A percentile compares a stretch with the other conserved stretches of the same genome.
phyloP scores from a whole-genome alignment of 2,329 filamentous ascomycete species.

The Pseudocercospora macadamiae region DNA sequence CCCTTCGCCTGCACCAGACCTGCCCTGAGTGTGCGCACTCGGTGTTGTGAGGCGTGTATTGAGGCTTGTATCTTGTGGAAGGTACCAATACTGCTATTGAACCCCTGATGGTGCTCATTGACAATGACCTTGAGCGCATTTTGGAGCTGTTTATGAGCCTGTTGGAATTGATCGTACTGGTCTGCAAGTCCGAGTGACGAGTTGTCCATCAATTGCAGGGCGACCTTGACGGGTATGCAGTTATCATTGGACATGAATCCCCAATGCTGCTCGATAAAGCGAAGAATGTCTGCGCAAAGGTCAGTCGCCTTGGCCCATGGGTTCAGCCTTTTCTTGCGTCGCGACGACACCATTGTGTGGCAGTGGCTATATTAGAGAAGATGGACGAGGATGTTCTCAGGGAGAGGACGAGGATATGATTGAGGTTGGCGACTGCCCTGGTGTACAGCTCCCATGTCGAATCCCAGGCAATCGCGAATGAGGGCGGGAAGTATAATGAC shows the following conservation, averaged over 20 bases:
- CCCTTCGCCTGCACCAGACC: constrained; percentile 80
- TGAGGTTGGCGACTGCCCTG: background rate
- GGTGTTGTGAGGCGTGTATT: constrained; percentile 83
- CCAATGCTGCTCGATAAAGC: constrained; percentile 87
- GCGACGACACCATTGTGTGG: background rate
- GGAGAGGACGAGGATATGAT: background rate
- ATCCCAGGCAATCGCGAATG: constrained; percentile 7
- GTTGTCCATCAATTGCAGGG: constrained; percentile 90
- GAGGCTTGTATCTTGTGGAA: constrained; percentile 98
- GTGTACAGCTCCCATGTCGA: constrained; percentile 7
- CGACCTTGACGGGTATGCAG: constrained; percentile 90
- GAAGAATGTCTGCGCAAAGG: constrained; percentile 61
- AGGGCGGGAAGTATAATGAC: constrained; percentile 2
- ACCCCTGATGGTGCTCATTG: constrained; percentile 97
- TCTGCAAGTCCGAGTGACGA: constrained; percentile 91
- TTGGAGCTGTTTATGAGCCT: constrained; percentile 86
- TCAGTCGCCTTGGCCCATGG: constrained; percentile 6
- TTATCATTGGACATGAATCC: constrained; percentile 85
- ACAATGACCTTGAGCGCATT: constrained; percentile 91
- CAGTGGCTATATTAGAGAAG: no score
- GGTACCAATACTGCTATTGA: constrained; percentile 97
- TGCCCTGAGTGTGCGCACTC: constrained; percentile 79
- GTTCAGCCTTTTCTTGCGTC: constrained; percentile 1
- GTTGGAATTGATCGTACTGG: constrained; percentile 81
- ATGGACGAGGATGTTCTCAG: no score